Conservation (phyloP, 352 stramenopile species). For the Phytophthora aleatoria region DNA sequence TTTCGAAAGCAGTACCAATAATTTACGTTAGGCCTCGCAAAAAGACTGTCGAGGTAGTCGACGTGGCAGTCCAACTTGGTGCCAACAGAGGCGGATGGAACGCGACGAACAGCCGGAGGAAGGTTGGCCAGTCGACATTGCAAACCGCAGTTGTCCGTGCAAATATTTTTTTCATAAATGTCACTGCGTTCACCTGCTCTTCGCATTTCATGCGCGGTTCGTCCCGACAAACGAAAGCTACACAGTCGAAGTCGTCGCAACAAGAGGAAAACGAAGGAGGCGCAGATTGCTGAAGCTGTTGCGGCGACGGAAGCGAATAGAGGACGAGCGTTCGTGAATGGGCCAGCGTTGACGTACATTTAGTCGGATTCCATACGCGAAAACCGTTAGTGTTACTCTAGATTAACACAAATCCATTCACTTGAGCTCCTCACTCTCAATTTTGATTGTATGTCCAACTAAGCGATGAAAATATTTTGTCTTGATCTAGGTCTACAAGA, state of each 20-base stretch:
- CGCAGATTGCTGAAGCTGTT: neutral
- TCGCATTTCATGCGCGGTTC: neutral
- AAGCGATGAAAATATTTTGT: neutral
- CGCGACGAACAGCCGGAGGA: neutral
- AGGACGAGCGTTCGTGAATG: neutral
- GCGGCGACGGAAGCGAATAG: neutral
- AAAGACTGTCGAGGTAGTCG: no score
- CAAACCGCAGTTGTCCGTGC: neutral
- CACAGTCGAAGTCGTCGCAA: no score
- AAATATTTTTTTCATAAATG: neutral
- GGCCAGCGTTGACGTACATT: neutral
- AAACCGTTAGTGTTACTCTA: no score
- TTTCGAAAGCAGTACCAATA: no score
- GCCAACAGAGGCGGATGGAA: neutral
- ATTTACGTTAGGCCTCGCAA: no score
- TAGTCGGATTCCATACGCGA: neutral
- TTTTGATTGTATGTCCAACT: no score
- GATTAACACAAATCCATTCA: no score
- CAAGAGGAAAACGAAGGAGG: no score
- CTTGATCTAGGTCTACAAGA: no score
- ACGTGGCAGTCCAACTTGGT: no score
- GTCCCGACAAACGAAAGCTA: no score
- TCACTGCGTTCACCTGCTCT: neutral
- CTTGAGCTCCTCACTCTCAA: no score
- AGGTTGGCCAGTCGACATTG: neutral